Percentiles rank a stretch among this genome's conserved stretches.
Conservation (phyloP, 2,329 filamentous ascomycete genomes). For the Dothiorella sarmentorum region DNA sequence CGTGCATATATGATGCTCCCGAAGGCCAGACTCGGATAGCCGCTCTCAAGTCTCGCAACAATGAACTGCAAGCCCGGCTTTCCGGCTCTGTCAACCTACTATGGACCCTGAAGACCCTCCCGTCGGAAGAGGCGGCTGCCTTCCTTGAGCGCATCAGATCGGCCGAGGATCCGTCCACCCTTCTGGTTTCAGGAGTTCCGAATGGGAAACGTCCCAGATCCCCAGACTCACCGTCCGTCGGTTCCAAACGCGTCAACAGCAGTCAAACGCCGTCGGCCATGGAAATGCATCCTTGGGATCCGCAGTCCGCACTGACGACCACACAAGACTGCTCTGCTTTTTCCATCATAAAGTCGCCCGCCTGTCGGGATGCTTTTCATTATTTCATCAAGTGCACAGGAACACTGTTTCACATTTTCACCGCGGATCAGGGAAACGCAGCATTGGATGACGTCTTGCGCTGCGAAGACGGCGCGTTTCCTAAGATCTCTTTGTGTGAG, state of each 20-base stretch:
- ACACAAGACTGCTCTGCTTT: background rate
- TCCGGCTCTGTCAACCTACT: conserved; percentile 20
- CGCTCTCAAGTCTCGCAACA: background rate
- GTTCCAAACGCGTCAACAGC: background rate
- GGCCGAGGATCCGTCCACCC: background rate
- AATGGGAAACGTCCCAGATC: background rate
- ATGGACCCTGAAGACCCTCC: conserved; percentile 23
- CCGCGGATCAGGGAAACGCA: conserved; percentile 19
- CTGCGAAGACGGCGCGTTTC: background rate
- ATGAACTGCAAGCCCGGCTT: background rate
- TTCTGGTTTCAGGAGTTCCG: background rate
- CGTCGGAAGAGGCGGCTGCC: conserved; percentile 19
- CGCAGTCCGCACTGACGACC: background rate
- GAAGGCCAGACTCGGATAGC: conserved; percentile 6
- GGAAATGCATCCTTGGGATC: background rate
- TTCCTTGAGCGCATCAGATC: conserved; percentile 19
- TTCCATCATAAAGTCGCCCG: background rate
- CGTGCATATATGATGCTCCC: background rate
- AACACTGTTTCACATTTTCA: conserved; percentile 22
- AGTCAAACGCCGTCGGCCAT: background rate
- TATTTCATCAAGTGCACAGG: conserved; percentile 24
- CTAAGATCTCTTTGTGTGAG: conserved; percentile 20
- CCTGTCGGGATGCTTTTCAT: conserved; percentile 14
- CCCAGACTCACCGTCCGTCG: background rate
- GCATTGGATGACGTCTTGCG: conserved; percentile 19